Conservation (phyloP, 169 alveolate genomes). For the Cryptosporidium parvum region DNA sequence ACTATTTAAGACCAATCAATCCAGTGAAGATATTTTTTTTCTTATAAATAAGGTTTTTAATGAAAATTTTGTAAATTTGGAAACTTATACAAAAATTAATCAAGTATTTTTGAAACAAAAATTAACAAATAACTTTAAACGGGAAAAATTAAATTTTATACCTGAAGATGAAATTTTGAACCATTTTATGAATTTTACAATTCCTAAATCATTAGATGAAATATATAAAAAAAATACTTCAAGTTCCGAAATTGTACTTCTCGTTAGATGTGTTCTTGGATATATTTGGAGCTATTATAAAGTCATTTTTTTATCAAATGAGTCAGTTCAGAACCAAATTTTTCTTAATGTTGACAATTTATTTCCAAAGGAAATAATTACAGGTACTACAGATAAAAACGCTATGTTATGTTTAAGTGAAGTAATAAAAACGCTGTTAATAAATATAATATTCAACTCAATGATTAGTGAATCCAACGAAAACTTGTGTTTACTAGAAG, state of each 20-base stretch:
- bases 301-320: background rate
- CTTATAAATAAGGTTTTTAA: background rate
- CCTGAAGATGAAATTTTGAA: background rate
- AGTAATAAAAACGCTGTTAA: background rate
- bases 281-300: conserved; percentile 16
- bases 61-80: conserved; percentile 5
- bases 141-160: background rate
- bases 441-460: background rate
- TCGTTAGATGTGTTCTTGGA: conserved; percentile 1
- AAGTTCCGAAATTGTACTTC: background rate
- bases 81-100: background rate
- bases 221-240: background rate
- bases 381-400: background rate
- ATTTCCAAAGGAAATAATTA: background rate
- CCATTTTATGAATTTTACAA: background rate
- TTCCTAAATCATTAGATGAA: conserved; percentile 24
- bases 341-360: background rate
- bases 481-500: background rate
- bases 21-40: background rate
- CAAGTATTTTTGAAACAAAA: background rate
- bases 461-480: background rate
- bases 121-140: background rate
- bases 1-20: background rate
- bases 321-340: background rate
- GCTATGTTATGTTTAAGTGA: conserved; percentile 5